Evolutionary conservation across 2,329 filamentous ascomycete genomes (phyloP), one percentile per base, ranked within the genome.

Genomic region (Diplodia scrobiculata): DNA sequence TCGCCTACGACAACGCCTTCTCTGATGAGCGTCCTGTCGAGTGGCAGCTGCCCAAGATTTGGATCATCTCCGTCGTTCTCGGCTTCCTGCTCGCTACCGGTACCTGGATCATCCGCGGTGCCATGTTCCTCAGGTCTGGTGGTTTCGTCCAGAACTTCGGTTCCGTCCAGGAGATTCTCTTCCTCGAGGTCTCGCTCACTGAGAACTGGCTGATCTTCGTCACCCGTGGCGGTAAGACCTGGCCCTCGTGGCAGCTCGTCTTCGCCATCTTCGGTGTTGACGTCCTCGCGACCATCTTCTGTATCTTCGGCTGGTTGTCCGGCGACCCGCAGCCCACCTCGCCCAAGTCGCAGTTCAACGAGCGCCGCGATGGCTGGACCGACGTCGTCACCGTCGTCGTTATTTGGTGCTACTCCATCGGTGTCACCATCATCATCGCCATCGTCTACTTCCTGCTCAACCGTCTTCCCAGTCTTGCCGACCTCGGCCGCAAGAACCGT

Each of bases 1-100:
- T 91, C 67, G 89, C 89, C 58, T 91, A 91, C 81, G 89, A 92
- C 75, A 91, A 91, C 76, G 89, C 89, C 54, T 87, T 91, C 80
- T 91, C 87, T 72, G 89, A 92, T 75, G 83, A 83, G 68, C 87
- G 89, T 47, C 89, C 89, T 14, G 89, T 91, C 72, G 89, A 91
- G 78, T 92, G 89, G 89, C 89, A 92, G 80, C 77, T 92, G 70
- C 89, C 89, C 70, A 92, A 91, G 84, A 91, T 91, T 75, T 91
- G 89, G 89, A 84, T 91, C 70, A 91, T 92, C 73, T 88, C 85
- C 68, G 82, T 89, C 70, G 80, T 89, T 67, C 84, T 91, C 60
- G 89, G 89, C 77, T 70, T 85, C 38, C 79, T 91, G 52, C 87
- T 92, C 50, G 89, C 89, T 65, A 74, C 85, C 52, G 89, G 82